These are phyloP conservation scores for Pelargonium myrrhifolium DNA, from an alignment of 441 rosid species.

Conservation along the genomic window DNA sequence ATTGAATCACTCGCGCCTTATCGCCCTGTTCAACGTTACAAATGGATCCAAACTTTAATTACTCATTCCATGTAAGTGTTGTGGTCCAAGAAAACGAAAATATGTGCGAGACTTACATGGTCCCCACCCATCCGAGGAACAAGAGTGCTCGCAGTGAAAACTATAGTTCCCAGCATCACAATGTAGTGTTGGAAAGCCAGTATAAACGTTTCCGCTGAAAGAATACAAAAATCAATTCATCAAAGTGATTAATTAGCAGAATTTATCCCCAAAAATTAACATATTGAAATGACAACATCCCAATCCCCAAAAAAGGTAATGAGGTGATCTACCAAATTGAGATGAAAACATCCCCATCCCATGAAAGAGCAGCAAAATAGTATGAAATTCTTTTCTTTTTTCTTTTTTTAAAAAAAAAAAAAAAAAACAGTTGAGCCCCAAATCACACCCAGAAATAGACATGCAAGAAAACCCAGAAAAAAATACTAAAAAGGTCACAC, in stretches of 20 bases:
- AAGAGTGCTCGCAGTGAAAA: constrained; percentile 50
- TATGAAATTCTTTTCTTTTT: too few species aligned
- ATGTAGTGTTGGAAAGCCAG: constrained; percentile 88
- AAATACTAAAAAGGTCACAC: constrained; percentile 20
- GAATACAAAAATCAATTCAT: constrained; percentile 7
- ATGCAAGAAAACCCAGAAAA: too few species aligned
- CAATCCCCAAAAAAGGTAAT: too few species aligned
- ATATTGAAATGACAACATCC: too few species aligned
- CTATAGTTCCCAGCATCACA: constrained; percentile 80
- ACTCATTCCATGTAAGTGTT: too few species aligned
- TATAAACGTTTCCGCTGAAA: constrained; percentile 60
- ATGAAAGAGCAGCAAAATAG: neutral
- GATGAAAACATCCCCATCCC: constrained; percentile 5
- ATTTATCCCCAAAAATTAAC: neutral
- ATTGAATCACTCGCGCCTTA: constrained; percentile 73
- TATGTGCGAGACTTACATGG: constrained; percentile 39
- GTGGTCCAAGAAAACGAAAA: too few species aligned
- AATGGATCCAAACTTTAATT: too few species aligned
- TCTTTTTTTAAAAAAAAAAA: too few species aligned
- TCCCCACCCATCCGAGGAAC: constrained; percentile 82
- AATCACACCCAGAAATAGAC: too few species aligned
- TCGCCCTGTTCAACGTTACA: constrained; percentile 58
- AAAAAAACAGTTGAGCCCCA: too few species aligned
- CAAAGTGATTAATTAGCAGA: neutral
- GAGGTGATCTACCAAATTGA: too few species aligned